phyloP scores from a whole-genome alignment of 2,329 filamentous ascomycete species.

The Exophiala xenobiotica region DNA sequence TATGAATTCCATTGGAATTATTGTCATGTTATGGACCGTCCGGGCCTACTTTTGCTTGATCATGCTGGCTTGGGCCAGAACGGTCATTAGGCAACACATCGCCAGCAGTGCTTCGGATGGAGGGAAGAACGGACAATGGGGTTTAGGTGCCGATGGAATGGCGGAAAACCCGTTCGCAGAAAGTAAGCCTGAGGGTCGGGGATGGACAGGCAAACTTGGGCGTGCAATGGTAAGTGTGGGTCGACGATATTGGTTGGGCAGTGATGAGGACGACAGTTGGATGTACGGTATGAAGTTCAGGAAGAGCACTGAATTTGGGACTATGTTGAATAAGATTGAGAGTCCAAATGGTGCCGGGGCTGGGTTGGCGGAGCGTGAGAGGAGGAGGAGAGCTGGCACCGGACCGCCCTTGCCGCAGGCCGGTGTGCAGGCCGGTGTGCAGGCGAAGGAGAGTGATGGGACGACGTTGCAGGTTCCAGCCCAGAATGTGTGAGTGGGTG shows the following conservation, averaged over 20 bases:
- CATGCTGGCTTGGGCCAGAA: slow-evolving; percentile 77
- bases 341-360: slow-evolving; percentile 35
- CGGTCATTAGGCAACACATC: slow-evolving; percentile 70
- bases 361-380: slow-evolving; percentile 55
- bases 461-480: slow-evolving; percentile 25
- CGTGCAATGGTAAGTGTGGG: slow-evolving; percentile 73
- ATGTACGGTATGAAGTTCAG: slow-evolving; percentile 55
- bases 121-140: slow-evolving; percentile 44
- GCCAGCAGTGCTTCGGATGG: slow-evolving; percentile 42
- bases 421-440: slow-evolving; percentile 11
- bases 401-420: slow-evolving; percentile 45
- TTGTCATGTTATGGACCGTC: slow-evolving; percentile 70
- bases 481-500: slow-evolving; percentile 13
- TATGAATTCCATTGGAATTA: slow-evolving; percentile 74
- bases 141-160: slow-evolving; percentile 48
- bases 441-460: slow-evolving; percentile 17
- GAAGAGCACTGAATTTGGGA: slow-evolving; percentile 44
- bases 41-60: slow-evolving; percentile 81
- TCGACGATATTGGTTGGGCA: slow-evolving; percentile 76
- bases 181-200: slow-evolving; percentile 70
- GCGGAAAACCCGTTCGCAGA: slow-evolving; percentile 68
- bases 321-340: slow-evolving; percentile 45
- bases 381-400: slow-evolving; percentile 61
- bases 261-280: slow-evolving; percentile 46
- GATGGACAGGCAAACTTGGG: slow-evolving; percentile 77